Evolutionary conservation across 2,329 filamentous ascomycete species (phyloP), one percentile per base, ranked within the genome.

Genomic region (Alternaria alternata): DNA sequence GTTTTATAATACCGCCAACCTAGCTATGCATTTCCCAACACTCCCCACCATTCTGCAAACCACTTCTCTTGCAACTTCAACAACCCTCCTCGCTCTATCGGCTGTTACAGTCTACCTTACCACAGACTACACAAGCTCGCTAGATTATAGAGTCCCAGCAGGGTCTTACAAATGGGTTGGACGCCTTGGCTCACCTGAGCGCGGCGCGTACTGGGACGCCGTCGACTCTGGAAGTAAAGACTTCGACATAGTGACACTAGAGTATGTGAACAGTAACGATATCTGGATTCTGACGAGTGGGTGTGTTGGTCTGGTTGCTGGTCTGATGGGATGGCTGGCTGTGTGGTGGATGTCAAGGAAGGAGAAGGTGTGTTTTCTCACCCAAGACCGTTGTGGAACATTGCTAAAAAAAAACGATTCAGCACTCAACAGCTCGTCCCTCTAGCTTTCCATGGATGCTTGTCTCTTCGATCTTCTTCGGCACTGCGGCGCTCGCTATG

Each of bases 31-130:
- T 3, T 36, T 34, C 3, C 20, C 30, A 5, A 24, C 16, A 2
- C 12, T 36, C 7, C 11, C 36, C n/a, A 28, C 11, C 11, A 20
- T 51, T 36, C 28, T 57, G 20, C 24, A 30, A 18, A 28, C 30
- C 46, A 57, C 12, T 0, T 38, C 47, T 28, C 46, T 57, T 18
- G 18, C 51, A 3, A 24, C 54, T 0, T 46, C 54, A 7, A 24
- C 49, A 11, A 32, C 34, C 18, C 54, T 57, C 20, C 6, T 57
- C 4, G 54, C 16, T 20, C 54, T 57, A 9, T 57, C 54, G 5
- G 18, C 34, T 18, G 12, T 28, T 12, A 43, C 46, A 24, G 14
- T 57, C 20, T 44, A 44, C 11, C 47, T 51, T 22, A 44, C 30
- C 3, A 42, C 36, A 16, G 36, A 57, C 32, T 48, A 38, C 14